Evolutionary conservation across 345 rosid species (phyloP).

Genomic region (Iberis pinnata): DNA sequence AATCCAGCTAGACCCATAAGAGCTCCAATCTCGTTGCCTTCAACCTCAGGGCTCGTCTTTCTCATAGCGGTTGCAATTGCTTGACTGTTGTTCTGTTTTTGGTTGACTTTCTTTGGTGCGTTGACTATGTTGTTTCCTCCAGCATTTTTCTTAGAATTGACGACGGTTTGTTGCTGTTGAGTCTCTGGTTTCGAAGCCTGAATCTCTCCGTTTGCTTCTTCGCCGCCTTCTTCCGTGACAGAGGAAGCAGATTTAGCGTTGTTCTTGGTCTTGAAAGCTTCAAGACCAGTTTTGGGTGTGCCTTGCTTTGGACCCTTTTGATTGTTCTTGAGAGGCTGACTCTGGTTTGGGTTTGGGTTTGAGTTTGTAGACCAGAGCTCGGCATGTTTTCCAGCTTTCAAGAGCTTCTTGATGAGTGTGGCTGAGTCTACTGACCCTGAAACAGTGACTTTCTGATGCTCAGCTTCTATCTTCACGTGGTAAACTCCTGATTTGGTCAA

Average conservation of each 20-base stretch:
- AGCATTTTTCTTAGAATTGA: constrained; percentile 39
- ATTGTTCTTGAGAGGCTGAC: constrained; percentile 32
- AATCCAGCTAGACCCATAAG: constrained; percentile 50
- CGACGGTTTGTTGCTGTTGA: constrained; percentile 36
- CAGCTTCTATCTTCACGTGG: constrained; percentile 59
- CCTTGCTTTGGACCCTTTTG: constrained; percentile 50
- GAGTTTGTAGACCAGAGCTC: constrained; percentile 65
- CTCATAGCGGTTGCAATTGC: constrained; percentile 36
- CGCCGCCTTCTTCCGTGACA: constrained; percentile 38
- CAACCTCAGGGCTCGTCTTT: constrained; percentile 30
- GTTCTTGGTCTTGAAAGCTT: constrained; percentile 44
- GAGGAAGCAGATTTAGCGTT: constrained; percentile 28
- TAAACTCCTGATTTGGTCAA: constrained; percentile 47
- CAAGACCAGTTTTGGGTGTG: constrained; percentile 31
- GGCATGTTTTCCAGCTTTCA: constrained; percentile 66
- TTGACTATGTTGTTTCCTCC: constrained; percentile 39
- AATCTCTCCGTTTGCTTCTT: constrained; percentile 35
- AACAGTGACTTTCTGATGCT: constrained; percentile 68
- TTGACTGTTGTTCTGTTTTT: constrained; percentile 42
- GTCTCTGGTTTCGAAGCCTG: constrained; percentile 29
- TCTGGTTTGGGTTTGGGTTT: constrained; percentile 32
- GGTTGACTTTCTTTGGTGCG: constrained; percentile 47
- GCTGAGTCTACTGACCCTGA: constrained; percentile 59
- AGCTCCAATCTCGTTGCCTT: constrained; percentile 37
- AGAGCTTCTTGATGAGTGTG: constrained; percentile 61